Base-by-base conservation (phyloP, 2,329 filamentous ascomycete genomes). In the Aspergillus viridinutans region DNA sequence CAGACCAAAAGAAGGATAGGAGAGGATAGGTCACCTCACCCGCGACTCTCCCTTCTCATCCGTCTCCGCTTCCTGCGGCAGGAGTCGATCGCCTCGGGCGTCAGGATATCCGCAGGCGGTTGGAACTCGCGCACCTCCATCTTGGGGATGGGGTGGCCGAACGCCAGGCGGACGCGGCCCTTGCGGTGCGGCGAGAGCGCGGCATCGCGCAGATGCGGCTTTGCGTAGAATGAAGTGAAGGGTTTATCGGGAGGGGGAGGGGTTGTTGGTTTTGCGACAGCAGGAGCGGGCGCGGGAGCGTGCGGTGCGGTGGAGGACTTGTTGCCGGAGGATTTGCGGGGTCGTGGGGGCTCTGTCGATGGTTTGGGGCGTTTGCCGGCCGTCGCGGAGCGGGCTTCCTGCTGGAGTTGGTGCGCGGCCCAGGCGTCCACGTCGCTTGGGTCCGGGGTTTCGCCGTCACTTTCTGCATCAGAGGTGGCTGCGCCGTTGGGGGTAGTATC, bases 141-240 rank as follows among this genome's bases (percentile, higher is more conserved):
- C 14, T 96, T 90, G 0, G 92, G 92, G 21, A 97, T 74, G 0
- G 89, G 83, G 26, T 88, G 84, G 0, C 93, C 93, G 82, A 94
- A 97, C 3, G 92, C 93, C 50, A 88, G 80, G 17, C 87, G 81
- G 52, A 83, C 89, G 51, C 90, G 82, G 47, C 85, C 85, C 53
- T 90, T 85, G 35, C 91, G 83, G 50, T 85, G 81, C 63, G 85
- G 86, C 59, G 85, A 88, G n/a, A 96, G 74, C 9, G 92, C 91
- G 6, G 86, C 85, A 23, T 92, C 90, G 26, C 93, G 87, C 59
- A 93, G 82, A 68, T 95, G 87, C 25, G 83, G 85, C 74, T 94
- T 92, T 20, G 82, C 74, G 70, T 92, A 97, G 76, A 97, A 97
- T 0, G 90, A 96, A n/a, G 80, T 88, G 69, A 97, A 92, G 40